phyloP scores from a whole-genome alignment of 768 basidiomycete species.

The Hygrophoropsis aurantiaca region DNA sequence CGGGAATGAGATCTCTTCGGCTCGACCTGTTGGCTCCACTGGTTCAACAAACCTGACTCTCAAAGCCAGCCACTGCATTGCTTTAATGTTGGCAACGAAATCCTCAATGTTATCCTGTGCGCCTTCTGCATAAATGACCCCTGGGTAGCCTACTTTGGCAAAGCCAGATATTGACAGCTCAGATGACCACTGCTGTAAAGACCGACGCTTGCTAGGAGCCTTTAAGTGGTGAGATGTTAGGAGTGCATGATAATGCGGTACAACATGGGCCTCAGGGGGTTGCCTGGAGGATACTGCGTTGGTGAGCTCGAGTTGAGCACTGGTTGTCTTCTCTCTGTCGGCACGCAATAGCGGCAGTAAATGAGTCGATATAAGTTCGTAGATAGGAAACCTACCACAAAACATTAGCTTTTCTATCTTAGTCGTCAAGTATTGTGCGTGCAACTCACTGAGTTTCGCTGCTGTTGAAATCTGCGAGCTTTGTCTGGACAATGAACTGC shows the following conservation, averaged over 20 bases:
- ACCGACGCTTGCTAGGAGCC: constrained; percentile 61
- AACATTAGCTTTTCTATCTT: neutral
- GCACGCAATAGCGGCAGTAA: constrained; percentile 58
- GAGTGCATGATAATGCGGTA: constrained; percentile 51
- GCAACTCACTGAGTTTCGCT: constrained; percentile 31
- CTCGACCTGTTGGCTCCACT: constrained; percentile 20
- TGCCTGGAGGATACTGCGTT: neutral
- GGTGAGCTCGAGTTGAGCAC: neutral
- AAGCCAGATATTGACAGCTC: constrained; percentile 60
- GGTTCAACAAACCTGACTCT: constrained; percentile 60
- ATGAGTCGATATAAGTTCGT: constrained; percentile 56
- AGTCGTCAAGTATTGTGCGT: neutral
- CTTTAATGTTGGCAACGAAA: constrained; percentile 65
- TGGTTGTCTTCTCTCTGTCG: constrained; percentile 14
- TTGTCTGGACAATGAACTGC: constrained; percentile 41
- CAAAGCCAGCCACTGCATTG: constrained; percentile 79
- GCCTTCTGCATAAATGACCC: constrained; percentile 73
- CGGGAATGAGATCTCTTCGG: neutral
- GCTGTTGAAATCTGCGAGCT: constrained; percentile 31
- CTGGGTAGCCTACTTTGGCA: constrained; percentile 75
- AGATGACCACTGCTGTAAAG: constrained; percentile 55
- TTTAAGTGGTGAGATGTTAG: constrained; percentile 74
- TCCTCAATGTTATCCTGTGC: constrained; percentile 50
- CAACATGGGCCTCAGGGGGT: neutral
- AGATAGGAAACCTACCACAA: constrained; percentile 50